Evolutionary conservation across 441 rosid species (phyloP), one percentile per base, ranked within the genome.

Genomic region (Brassica balearica): DNA sequence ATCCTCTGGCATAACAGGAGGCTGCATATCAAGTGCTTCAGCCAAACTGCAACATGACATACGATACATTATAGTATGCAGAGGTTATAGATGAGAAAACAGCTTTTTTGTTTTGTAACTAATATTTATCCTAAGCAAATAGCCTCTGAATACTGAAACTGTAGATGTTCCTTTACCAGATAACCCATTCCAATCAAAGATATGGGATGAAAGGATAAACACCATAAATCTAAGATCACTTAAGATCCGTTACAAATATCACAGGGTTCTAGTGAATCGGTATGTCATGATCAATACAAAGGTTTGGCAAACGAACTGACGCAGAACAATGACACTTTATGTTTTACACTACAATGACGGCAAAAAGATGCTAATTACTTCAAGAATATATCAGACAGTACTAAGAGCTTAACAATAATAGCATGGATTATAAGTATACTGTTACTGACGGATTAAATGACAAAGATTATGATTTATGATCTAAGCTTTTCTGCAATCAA

Each of bases 1-100:
- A 84, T 96, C 98, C 85, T 96, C 98, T 27, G 98, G 98, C 98
- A 96, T 93, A 36, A 85, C 91, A 61, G 99, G 98, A 82, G 98
- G 94, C 84, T 96, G 98, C 98, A 90, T 91, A 81, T 96, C 97
- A 72, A 96, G 95, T 68, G 98, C 88, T 86, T 96, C 99, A 43
- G 99, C 98, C 79, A 96, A 87, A 71, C 99, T 96, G 91, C 63
- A 65, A 27, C 74, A 69, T 46, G 60, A 72, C 41, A 77, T 12
- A 73, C 53, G 22, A 62, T 36, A 67, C 17, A 62, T 6, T 55
- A 43, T 58, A 38, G 19, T 60, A 38, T 27, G 27, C 4, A 15
- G 27, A 29, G 22, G 36, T 48, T 65, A 34, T 59, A 70, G 59
- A 59, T 55, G 60, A 55, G 60, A 55, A 56, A 79, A 51, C 59